Conservation (phyloP, 2,329 filamentous ascomycete genomes). For the Fusarium piperis region DNA sequence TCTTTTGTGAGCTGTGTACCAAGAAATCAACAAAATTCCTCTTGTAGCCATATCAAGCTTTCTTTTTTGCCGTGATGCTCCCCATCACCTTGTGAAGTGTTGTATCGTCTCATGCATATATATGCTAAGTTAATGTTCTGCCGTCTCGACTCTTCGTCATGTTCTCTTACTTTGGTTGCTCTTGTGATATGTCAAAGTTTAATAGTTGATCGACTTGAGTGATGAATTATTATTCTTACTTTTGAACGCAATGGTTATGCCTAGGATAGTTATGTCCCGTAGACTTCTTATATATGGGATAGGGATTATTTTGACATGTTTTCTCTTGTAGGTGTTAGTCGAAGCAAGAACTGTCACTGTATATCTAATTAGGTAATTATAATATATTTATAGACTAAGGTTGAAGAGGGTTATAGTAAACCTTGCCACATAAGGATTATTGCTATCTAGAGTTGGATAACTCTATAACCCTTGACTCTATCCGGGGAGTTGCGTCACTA, state of each 20-base stretch:
- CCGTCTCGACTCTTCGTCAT: neutral
- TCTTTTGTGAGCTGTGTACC: slow-evolving; percentile 71
- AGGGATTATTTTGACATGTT: neutral
- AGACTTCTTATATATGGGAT: neutral
- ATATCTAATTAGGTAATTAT: neutral
- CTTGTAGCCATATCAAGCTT: slow-evolving; percentile 50
- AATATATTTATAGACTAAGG: neutral
- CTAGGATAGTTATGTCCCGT: too few species aligned
- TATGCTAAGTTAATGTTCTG: neutral
- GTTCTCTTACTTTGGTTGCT: neutral
- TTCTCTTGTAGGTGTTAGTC: neutral
- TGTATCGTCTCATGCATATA: neutral
- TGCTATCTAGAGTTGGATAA: neutral
- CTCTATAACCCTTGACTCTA: neutral
- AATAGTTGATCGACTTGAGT: neutral
- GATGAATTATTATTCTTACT: neutral
- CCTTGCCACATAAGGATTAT: neutral
- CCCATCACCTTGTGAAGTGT: neutral
- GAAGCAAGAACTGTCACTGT: neutral
- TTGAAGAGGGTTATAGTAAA: neutral
- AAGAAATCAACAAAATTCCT: slow-evolving; percentile 63
- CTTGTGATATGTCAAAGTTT: neutral
- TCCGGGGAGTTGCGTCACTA: neutral
- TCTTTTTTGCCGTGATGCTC: slow-evolving; percentile 36
- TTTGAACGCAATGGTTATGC: too few species aligned